These are phyloP conservation scores for Macrophomina phaseolina DNA, from an alignment of 2,329 filamentous ascomycete genomes.

Conservation along the genomic window DNA sequence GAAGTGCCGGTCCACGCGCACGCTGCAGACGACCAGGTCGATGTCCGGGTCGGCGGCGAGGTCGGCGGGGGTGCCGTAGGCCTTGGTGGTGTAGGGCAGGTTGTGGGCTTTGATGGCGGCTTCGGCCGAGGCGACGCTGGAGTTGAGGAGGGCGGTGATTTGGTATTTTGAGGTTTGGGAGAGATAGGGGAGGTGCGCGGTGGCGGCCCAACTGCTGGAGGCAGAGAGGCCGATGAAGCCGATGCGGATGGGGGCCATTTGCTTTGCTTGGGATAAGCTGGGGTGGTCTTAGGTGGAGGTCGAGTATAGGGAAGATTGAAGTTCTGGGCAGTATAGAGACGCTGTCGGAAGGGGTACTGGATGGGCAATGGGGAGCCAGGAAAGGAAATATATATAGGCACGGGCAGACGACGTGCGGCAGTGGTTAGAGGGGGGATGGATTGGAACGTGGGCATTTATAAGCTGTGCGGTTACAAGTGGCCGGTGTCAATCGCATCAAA, in stretches of 20 bases:
- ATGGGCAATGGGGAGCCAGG: background rate
- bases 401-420: background rate
- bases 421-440: background rate
- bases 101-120: conserved; percentile 49
- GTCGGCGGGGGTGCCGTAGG: conserved; percentile 51
- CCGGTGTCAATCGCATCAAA: conserved; percentile 13
- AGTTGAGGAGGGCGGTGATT: conserved; percentile 59
- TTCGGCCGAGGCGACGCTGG: conserved; percentile 49
- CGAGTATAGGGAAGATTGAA: background rate
- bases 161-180: conserved; percentile 47
- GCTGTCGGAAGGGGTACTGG: background rate
- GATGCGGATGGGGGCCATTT: conserved; percentile 39
- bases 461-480: background rate
- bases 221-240: conserved; percentile 43
- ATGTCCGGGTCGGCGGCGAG: conserved; percentile 55
- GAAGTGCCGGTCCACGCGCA: conserved; percentile 53
- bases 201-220: conserved; percentile 44
- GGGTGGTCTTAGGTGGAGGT: too few species aligned
- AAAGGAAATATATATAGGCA: background rate
- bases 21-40: conserved; percentile 55
- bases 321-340: background rate
- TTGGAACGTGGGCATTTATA: background rate
- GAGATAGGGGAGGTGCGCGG: conserved; percentile 48
- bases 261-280: background rate
- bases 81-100: conserved; percentile 47